Percentiles rank a stretch among this genome's conserved stretches.
Conservation (phyloP, 2,329 filamentous ascomycete species). For the Exophiala sideris region DNA sequence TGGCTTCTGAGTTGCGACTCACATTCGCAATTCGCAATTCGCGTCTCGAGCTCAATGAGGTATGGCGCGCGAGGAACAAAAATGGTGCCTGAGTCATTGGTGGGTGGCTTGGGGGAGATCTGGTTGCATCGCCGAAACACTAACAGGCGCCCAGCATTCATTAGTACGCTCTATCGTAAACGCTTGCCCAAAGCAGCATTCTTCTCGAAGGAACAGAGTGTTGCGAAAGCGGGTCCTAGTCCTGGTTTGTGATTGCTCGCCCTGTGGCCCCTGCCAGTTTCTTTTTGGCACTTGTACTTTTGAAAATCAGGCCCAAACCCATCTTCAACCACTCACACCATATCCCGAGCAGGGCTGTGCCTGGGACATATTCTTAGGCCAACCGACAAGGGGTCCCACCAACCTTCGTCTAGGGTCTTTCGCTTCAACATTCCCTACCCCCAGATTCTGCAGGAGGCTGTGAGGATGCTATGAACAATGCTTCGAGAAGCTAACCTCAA, state of each 20-base stretch:
- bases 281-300: constrained; percentile 1
- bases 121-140: neutral
- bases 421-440: too few relatives aligned
- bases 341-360: too few relatives aligned
- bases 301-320: neutral
- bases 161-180: neutral
- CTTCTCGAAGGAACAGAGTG: constrained; percentile 11
- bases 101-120: neutral
- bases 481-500: too few relatives aligned
- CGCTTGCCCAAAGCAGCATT: constrained; percentile 9
- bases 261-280: neutral
- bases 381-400: too few relatives aligned
- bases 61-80: neutral
- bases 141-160: neutral
- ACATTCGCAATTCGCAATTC: neutral
- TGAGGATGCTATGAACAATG: too few relatives aligned
- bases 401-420: too few relatives aligned
- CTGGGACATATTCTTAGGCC: too few relatives aligned
- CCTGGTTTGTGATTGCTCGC: neutral
- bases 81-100: neutral
- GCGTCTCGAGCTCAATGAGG: neutral
- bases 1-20: neutral
- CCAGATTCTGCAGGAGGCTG: too few relatives aligned
- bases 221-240: neutral
- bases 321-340: too few relatives aligned